Percentiles rank a stretch among this genome's conserved stretches.
Conservation (phyloP, 805 yeast genomes). For the Kuraishia ogatae region DNA sequence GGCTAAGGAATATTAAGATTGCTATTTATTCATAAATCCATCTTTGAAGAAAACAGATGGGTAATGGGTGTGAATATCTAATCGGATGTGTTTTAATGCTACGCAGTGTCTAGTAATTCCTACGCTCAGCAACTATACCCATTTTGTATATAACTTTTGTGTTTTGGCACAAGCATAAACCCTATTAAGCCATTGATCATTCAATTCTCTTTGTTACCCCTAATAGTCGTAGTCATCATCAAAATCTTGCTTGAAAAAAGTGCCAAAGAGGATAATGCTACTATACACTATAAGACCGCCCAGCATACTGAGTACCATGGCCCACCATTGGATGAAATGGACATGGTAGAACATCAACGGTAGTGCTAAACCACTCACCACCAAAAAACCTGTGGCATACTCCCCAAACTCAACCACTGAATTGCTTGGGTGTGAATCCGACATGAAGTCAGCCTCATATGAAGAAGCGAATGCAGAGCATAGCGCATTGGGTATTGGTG, state of each 20-base stretch:
- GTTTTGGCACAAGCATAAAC: too few relatives aligned
- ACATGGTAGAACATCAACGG: conserved; percentile 24
- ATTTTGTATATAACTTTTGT: too few relatives aligned
- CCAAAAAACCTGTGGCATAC: conserved; percentile 23
- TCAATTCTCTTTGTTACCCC: not conserved
- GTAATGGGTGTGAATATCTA: too few relatives aligned
- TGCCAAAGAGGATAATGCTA: conserved; percentile 73
- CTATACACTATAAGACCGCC: conserved; percentile 84
- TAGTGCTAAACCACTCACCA: conserved; percentile 22
- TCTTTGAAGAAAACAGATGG: too few relatives aligned
- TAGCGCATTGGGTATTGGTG: conserved; percentile 26
- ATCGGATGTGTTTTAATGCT: too few relatives aligned
- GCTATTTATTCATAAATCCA: too few relatives aligned
- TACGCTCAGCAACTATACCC: too few relatives aligned
- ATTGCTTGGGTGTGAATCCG: conserved; percentile 13
- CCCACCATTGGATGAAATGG: conserved; percentile 17
- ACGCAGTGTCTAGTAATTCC: too few relatives aligned
- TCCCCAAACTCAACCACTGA: conserved; percentile 14
- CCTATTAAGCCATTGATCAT: not conserved
- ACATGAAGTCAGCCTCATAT: conserved; percentile 21
- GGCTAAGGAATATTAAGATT: too few relatives aligned
- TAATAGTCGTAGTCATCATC: conserved; percentile 28
- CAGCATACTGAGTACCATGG: conserved; percentile 51
- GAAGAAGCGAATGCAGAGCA: conserved; percentile 14
- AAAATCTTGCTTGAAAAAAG: conserved; percentile 57